A percentile compares a stretch with the other conserved stretches of the same genome.
phyloP scores from a whole-genome alignment of 164 flowering plant species.

The Chimonanthus salicifolius region DNA sequence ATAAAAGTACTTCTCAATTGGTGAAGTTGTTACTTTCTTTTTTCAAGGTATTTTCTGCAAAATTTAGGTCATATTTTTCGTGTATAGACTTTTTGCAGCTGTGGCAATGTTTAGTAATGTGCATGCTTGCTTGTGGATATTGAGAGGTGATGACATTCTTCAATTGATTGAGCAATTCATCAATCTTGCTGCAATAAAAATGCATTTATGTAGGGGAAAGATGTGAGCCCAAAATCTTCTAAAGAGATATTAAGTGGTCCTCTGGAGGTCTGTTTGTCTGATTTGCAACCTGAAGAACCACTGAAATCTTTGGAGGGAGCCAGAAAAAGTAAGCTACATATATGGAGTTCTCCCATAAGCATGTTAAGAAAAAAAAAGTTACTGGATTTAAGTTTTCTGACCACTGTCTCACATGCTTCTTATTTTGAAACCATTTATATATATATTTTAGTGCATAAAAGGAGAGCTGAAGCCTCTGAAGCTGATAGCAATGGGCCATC shows the following conservation, averaged over 20 bases:
- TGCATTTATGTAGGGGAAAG: slow-evolving; percentile 16
- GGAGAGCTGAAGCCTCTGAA: slow-evolving; percentile 11
- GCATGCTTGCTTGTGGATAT: neutral
- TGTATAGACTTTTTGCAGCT: neutral
- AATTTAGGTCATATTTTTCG: neutral
- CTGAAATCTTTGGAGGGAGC: slow-evolving; percentile 9
- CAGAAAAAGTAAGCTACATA: slow-evolving; percentile 10
- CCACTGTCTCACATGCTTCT: neutral
- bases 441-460: slow-evolving; percentile 10
- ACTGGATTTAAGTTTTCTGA: neutral
- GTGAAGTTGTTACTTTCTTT: slow-evolving; percentile 22
- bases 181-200: neutral
- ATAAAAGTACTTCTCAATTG: slow-evolving; percentile 27
- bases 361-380: neutral
- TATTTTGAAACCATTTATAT: neutral
- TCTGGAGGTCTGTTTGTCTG: slow-evolving; percentile 2
- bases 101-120: neutral
- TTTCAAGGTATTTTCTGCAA: slow-evolving; percentile 22
- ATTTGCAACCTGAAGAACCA: slow-evolving; percentile 9
- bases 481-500: slow-evolving; percentile 11
- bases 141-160: neutral
- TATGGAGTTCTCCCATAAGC: neutral
- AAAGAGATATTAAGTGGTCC: slow-evolving; percentile 15
- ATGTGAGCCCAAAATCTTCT: slow-evolving; percentile 6
- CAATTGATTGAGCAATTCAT: neutral